Evolutionary conservation across 1,139 yeast genomes (phyloP).

Genomic region (Blastobotrys serpentis): DNA sequence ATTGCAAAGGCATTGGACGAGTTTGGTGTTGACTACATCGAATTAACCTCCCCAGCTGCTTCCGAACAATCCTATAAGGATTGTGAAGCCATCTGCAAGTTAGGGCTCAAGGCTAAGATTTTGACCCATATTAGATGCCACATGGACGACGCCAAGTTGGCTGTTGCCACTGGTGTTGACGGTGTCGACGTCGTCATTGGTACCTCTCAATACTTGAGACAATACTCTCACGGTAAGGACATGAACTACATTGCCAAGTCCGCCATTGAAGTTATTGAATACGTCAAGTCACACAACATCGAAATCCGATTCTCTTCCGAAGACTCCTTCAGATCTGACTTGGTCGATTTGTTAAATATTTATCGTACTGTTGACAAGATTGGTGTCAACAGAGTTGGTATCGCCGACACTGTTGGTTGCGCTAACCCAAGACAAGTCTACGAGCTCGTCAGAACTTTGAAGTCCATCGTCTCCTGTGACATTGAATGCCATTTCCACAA

Average conservation of each 20-base stretch:
- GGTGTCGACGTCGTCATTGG: slow-evolving; percentile 99
- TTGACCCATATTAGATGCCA: slow-evolving; percentile 93
- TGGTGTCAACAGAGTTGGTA: slow-evolving; percentile 98
- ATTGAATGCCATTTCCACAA: slow-evolving; percentile 99
- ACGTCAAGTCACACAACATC: slow-evolving; percentile 94
- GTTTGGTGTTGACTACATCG: slow-evolving; percentile 97
- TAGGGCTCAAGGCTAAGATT: slow-evolving; percentile 93
- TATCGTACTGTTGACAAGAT: slow-evolving; percentile 96
- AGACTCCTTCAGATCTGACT: slow-evolving; percentile 96
- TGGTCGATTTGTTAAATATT: slow-evolving; percentile 90
- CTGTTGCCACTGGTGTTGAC: slow-evolving; percentile 97
- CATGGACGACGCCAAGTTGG: slow-evolving; percentile 97
- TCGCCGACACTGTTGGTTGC: slow-evolving; percentile 98
- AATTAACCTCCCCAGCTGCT: slow-evolving; percentile 96
- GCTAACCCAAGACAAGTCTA: slow-evolving; percentile 99
- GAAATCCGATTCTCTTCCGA: slow-evolving; percentile 97
- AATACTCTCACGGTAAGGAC: slow-evolving; percentile 96
- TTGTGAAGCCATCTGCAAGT: slow-evolving; percentile 97
- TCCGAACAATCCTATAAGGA: slow-evolving; percentile 90
- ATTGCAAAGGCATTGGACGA: slow-evolving; percentile 97
- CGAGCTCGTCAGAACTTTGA: slow-evolving; percentile 90
- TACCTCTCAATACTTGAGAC: slow-evolving; percentile 91
- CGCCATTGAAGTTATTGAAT: slow-evolving; percentile 96
- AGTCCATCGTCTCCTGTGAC: slow-evolving; percentile 92
- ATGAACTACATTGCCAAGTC: slow-evolving; percentile 97